Base-by-base conservation (phyloP, 805 yeast genomes). In the Debaryomyces tyrocola region DNA sequence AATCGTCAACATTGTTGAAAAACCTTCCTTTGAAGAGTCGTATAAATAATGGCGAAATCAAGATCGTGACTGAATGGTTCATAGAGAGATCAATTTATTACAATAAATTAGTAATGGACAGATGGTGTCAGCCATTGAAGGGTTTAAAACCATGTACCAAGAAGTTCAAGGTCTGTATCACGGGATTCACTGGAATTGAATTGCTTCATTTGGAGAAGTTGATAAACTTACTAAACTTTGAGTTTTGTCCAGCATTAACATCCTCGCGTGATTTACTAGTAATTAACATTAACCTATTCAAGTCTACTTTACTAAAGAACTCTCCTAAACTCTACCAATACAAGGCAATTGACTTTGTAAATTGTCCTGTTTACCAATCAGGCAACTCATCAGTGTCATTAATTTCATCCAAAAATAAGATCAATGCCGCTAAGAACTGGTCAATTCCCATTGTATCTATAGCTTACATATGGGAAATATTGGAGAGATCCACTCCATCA, bases 121-220 rank as follows among this genome's bases (percentile, higher is more conserved):
- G 68, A 12, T 88, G 96, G 96, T 78, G 85, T 3, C 58, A 59
- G 43, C 88, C 87, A 1, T 69, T 78, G 41, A 64, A 37, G 46
- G 72, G 74, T 5, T 49, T 67, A 9, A 53, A 59, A 11, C 50
- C 52, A 31, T 58, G 64, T 46, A 50, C 45, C 4, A 54, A 45
- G 17, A 53, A 54, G 36, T 66, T 61, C 49, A 58, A 58, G 41
- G 68, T 85, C 4, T 74, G 85, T 50, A 72, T 85, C 2, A 79
- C 89, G 3, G 96, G 96, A 3, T 89, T 85, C 60, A 75, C 82
- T 17, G 96, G 95, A 0, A 82, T 87, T 21, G 95, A 89, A 62
- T 66, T 82, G 14, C 66, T 87, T 36, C 96, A 89, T 64, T 59
- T 86, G 10, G 80, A 78, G 7, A 85, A 86, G 57, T 71, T 92